Base-by-base conservation (phyloP, 2,329 filamentous ascomycete species). In the Cadophora sp. region DNA sequence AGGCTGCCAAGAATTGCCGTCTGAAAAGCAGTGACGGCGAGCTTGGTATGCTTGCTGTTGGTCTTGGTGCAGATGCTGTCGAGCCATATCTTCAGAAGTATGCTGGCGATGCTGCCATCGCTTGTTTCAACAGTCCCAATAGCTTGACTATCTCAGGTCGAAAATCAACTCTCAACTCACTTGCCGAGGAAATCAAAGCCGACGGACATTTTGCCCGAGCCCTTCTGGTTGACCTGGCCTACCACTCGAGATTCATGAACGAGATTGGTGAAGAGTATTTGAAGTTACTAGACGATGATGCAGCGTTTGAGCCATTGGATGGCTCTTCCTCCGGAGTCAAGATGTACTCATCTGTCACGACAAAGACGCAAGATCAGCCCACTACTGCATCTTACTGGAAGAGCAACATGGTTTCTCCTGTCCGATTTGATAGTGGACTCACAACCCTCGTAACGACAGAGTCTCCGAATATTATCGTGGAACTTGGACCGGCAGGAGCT, bases 11-110 rank as follows among this genome's bases (percentile, higher is more conserved):
- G n/a, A n/a, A n/a, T n/a, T n/a, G n/a, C n/a, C n/a, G 29, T n/a
- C 37, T 12, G 6, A 40, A 12, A 12, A 11, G 37, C 37, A 40
- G 87, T 87, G 85, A 73, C 86, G 50, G 84, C 84, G n/a, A n/a
- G n/a, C n/a, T n/a, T n/a, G n/a, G n/a, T n/a, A n/a, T n/a, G n/a
- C n/a, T n/a, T n/a, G n/a, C n/a, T 0, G 82, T 81, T 0, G 82
- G 81, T 0, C 77, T 80, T 3, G 70, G 71, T 1, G 8, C 34
- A 6, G 60, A 65, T 4, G 59, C 64, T 16, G 79, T 78, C 9
- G 70, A 73, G 0, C 65, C 29, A 77, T 27, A 53, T 62, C 64
- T 71, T 6, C 31, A 26, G 2, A n/a, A n/a, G n/a, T n/a, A n/a
- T n/a, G 26, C 27, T 24, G 67, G 65, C 4, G 69, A 71, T 69